These are phyloP conservation scores for Colletotrichum nymphaeae DNA, from an alignment of 2,329 filamentous ascomycete genomes.

Conservation along the genomic window DNA sequence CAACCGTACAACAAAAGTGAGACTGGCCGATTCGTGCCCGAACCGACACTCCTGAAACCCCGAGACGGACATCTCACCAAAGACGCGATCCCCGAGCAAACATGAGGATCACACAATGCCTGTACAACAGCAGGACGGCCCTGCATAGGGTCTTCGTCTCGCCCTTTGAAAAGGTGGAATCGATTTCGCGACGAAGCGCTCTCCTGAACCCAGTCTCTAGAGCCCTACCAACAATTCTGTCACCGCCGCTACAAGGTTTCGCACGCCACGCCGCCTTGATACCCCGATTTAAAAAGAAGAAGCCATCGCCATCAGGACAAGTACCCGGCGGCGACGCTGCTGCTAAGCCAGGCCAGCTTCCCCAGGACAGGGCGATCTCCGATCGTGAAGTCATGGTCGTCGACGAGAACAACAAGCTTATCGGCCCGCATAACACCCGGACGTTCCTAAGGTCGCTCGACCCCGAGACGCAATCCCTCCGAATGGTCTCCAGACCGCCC, in stretches of 20 bases:
- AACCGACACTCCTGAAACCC: neutral
- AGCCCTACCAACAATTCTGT: neutral
- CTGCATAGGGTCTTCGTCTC: slow-evolving; percentile 60
- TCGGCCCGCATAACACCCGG: slow-evolving; percentile 50
- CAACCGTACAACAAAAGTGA: neutral
- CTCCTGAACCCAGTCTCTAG: slow-evolving; percentile 8
- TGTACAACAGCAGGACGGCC: slow-evolving; percentile 57
- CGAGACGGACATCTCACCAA: neutral
- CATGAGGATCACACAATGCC: slow-evolving; percentile 53
- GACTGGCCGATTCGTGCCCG: neutral
- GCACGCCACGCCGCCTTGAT: slow-evolving; percentile 19
- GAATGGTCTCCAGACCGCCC: slow-evolving; percentile 46
- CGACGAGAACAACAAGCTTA: slow-evolving; percentile 50
- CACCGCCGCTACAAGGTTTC: slow-evolving; percentile 2
- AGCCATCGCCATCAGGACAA: neutral
- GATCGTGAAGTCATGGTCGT: slow-evolving; percentile 56
- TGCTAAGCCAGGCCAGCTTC: neutral
- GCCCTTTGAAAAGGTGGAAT: slow-evolving; percentile 44
- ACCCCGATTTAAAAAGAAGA: slow-evolving; percentile 12
- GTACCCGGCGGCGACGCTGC: neutral
- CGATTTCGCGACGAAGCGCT: slow-evolving; percentile 40
- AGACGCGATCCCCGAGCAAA: slow-evolving; percentile 11
- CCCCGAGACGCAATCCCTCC: slow-evolving; percentile 49
- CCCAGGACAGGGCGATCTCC: slow-evolving; percentile 55
- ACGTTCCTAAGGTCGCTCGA: slow-evolving; percentile 55